A percentile compares a stretch with the other conserved stretches of the same genome.
Conservation (phyloP, 345 rosid species). For the Hibiscus tridactylites region DNA sequence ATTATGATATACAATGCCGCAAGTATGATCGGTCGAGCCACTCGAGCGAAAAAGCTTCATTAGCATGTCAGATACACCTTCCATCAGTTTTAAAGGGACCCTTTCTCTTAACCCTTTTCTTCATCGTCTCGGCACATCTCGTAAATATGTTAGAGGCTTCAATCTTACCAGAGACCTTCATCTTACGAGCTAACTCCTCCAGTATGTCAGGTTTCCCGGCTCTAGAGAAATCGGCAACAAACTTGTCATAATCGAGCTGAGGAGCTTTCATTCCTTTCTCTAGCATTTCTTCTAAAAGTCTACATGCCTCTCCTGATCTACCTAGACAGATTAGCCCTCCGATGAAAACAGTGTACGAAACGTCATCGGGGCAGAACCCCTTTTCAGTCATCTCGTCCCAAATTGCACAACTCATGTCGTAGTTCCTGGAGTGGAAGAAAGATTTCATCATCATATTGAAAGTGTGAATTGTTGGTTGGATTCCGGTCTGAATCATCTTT, state of each 20-base stretch:
- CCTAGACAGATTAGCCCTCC: constrained; percentile 72
- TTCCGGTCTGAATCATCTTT: constrained; percentile 53
- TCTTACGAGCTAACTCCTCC: constrained; percentile 65
- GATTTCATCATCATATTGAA: constrained; percentile 86
- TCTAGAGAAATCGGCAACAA: constrained; percentile 68
- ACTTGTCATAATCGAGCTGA: constrained; percentile 71
- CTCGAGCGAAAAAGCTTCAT: neutral
- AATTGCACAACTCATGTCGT: constrained; percentile 47
- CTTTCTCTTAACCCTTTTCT: constrained; percentile 38
- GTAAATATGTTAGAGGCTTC: constrained; percentile 58
- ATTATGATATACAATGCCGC: neutral
- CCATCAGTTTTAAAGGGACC: constrained; percentile 17
- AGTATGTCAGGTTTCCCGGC: constrained; percentile 60
- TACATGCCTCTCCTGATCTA: constrained; percentile 69
- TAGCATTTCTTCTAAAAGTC: constrained; percentile 72
- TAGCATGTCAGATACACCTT: constrained; percentile 2
- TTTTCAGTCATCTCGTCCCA: constrained; percentile 80
- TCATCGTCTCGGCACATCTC: constrained; percentile 55
- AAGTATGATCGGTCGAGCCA: neutral
- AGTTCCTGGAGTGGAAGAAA: constrained; percentile 54
- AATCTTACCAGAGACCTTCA: constrained; percentile 67
- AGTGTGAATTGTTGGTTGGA: constrained; percentile 65
- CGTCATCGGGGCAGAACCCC: constrained; percentile 77
- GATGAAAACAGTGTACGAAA: constrained; percentile 71
- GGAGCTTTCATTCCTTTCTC: constrained; percentile 90